A percentile compares a stretch with the other conserved stretches of the same genome.
phyloP scores from a whole-genome alignment of 805 yeast species.

The Candida bentonensis region DNA sequence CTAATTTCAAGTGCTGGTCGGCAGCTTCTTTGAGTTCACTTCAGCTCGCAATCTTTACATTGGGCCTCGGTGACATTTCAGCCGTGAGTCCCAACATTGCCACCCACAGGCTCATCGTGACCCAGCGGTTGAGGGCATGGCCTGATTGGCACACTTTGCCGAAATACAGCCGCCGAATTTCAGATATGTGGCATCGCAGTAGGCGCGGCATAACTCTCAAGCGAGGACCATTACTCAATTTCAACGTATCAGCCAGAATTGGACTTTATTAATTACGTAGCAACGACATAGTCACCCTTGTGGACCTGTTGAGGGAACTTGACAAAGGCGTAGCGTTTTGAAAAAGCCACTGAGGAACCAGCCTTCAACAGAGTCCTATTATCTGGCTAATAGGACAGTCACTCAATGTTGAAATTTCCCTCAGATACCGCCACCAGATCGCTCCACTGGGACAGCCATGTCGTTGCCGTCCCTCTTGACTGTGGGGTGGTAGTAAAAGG shows the following conservation, averaged over 20 bases:
- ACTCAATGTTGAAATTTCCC: background rate
- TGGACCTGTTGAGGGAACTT: background rate
- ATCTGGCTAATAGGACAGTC: background rate
- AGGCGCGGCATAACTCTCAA: no score
- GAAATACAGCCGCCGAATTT: no score
- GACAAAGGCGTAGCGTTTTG: background rate
- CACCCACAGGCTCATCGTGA: no score
- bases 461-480: conserved; percentile 16
- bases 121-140: no score
- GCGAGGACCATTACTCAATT: no score
- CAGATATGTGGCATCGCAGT: no score
- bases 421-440: conserved; percentile 25
- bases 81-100: no score
- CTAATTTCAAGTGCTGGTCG: no score
- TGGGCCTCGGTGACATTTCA: no score
- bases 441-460: conserved; percentile 22
- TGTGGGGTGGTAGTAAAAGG: conserved; percentile 21
- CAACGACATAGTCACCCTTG: conserved; percentile 2
- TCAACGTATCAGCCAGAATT: background rate
- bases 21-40: no score
- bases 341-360: background rate
- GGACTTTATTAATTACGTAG: conserved; percentile 8
- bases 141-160: no score
- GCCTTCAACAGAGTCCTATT: background rate
- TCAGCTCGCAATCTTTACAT: no score